phyloP scores from a whole-genome alignment of 495 filamentous ascomycete genomes.

The Chlorociboria aeruginascens region DNA sequence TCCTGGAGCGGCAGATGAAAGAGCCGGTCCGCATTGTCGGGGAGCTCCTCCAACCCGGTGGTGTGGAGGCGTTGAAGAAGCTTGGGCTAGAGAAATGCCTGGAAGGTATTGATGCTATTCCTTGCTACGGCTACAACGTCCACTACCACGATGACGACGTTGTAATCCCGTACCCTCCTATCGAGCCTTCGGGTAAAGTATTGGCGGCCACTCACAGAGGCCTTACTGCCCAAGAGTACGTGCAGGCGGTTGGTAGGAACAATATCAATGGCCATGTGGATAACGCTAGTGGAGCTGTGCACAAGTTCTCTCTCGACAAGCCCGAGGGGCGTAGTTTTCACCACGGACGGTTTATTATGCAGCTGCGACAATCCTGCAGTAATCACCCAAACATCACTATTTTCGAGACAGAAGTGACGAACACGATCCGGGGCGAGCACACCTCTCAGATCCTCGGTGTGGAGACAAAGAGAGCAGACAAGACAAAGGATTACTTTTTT shows the following conservation, averaged over 20 bases:
- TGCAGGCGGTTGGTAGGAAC: no score
- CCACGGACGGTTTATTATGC: conserved; percentile 69
- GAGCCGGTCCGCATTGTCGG: conserved; percentile 94
- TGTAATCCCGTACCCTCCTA: conserved; percentile 53
- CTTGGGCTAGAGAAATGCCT: conserved; percentile 70
- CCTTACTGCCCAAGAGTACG: no score
- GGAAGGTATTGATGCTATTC: conserved; percentile 79
- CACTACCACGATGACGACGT: conserved; percentile 68
- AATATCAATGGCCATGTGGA: no score
- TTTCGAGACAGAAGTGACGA: conserved; percentile 54
- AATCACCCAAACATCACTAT: conserved; percentile 54
- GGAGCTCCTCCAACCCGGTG: conserved; percentile 86
- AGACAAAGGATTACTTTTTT: conserved; percentile 60
- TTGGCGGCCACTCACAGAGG: no score
- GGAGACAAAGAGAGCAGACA: conserved; percentile 39
- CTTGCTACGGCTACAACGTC: conserved; percentile 72
- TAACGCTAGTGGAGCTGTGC: conserved; percentile 5
- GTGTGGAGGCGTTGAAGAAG: conserved; percentile 63
- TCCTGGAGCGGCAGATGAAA: conserved; percentile 77
- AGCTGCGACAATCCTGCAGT: conserved; percentile 51
- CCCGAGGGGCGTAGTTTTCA: conserved; percentile 64
- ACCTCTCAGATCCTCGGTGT: conserved; percentile 59
- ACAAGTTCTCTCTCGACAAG: conserved; percentile 16
- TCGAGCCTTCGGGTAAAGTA: neutral
- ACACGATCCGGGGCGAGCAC: conserved; percentile 41